phyloP scores from a whole-genome alignment of 2,329 filamentous ascomycete genomes.

The Penicillium oxalicum region DNA sequence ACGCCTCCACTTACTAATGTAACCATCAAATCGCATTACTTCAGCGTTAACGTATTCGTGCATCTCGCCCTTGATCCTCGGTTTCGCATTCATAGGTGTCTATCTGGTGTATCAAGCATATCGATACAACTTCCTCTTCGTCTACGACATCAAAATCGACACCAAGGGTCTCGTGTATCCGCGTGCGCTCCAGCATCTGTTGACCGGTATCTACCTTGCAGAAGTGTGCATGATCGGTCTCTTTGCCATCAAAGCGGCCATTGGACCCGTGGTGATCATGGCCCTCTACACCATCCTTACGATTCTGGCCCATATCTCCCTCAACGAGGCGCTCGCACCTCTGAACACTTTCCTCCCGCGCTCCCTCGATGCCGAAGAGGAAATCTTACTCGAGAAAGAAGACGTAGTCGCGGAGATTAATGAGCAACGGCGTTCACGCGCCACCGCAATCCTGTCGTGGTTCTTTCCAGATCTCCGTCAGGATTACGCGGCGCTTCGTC shows the following conservation, averaged over 20 bases:
- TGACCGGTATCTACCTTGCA: slow-evolving; percentile 77
- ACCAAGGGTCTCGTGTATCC: slow-evolving; percentile 87
- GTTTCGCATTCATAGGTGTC: slow-evolving; percentile 73
- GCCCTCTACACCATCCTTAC: slow-evolving; percentile 68
- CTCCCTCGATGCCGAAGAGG: slow-evolving; percentile 54
- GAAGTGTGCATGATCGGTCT: slow-evolving; percentile 80
- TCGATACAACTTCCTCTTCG: slow-evolving; percentile 84
- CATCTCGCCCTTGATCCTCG: slow-evolving; percentile 77
- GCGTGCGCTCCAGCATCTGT: slow-evolving; percentile 73
- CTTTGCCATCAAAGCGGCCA: slow-evolving; percentile 60
- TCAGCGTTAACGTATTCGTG: slow-evolving; percentile 76
- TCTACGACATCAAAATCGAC: slow-evolving; percentile 73
- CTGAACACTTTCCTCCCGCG: slow-evolving; percentile 64
- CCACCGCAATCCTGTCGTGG: slow-evolving; percentile 30
- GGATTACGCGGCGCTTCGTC: slow-evolving; percentile 66
- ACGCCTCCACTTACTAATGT: too few relatives aligned
- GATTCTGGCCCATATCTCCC: slow-evolving; percentile 61
- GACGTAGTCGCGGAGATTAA: slow-evolving; percentile 22
- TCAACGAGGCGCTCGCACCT: slow-evolving; percentile 41
- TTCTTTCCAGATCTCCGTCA: slow-evolving; percentile 70
- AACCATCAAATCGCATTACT: neutral
- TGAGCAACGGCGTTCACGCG: slow-evolving; percentile 18
- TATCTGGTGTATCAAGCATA: slow-evolving; percentile 79
- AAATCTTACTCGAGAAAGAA: slow-evolving; percentile 38
- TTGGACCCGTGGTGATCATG: slow-evolving; percentile 71